phyloP scores from a whole-genome alignment of 169 alveolate genomes.

The Plasmodium ovale region DNA sequence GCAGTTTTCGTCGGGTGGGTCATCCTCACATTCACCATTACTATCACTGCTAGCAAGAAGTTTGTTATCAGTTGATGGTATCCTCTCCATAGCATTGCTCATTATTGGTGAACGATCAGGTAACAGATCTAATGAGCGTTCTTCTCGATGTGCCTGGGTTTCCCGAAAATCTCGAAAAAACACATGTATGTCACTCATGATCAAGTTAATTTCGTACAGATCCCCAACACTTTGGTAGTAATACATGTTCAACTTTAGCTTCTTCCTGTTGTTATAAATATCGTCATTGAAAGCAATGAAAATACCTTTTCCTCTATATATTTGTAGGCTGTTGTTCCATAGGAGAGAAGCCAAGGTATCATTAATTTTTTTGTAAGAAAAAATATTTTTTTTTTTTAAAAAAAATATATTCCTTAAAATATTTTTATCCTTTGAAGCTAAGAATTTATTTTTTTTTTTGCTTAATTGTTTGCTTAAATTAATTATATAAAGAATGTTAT shows the following conservation, averaged over 20 bases:
- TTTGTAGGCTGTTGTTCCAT: conserved; percentile 28
- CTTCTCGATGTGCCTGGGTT: background rate
- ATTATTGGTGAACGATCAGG: background rate
- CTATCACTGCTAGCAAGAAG: background rate
- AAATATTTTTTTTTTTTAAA: conserved; percentile 35
- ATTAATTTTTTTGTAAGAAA: conserved; percentile 72
- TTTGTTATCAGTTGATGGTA: background rate
- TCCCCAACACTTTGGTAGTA: conserved; percentile 78
- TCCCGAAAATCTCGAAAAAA: conserved; percentile 29
- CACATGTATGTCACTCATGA: conserved; percentile 46
- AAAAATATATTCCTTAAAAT: conserved; percentile 35
- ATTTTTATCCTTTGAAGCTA: conserved; percentile 7
- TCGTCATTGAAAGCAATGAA: conserved; percentile 75
- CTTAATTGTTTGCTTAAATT: conserved; percentile 33
- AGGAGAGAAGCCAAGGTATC: conserved; percentile 36
- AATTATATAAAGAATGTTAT: conserved; percentile 16
- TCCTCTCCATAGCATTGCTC: background rate
- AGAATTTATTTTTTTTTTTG: conserved; percentile 18
- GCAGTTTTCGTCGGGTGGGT: background rate
- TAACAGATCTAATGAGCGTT: no score
- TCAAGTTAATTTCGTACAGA: conserved; percentile 41
- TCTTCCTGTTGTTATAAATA: conserved; percentile 34
- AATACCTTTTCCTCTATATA: conserved; percentile 73
- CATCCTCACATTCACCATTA: background rate
- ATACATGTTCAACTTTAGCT: conserved; percentile 52